Conservation (phyloP, 768 basidiomycete genomes). For the Xerocomellus dryophilus region DNA sequence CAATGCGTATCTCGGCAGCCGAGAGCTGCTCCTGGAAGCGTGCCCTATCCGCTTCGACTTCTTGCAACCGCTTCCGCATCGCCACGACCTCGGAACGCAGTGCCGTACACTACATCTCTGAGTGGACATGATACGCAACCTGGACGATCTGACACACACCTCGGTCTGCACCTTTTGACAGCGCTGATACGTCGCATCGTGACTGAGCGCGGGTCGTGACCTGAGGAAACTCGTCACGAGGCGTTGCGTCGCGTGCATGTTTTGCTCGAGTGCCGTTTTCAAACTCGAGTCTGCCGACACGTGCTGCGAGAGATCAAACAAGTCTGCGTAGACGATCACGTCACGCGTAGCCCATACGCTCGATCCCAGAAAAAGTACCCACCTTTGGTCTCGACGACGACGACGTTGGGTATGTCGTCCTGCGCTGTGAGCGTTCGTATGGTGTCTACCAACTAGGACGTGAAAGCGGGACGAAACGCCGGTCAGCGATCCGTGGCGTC, state of each 20-base stretch:
- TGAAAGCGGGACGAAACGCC: neutral
- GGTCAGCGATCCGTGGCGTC: neutral
- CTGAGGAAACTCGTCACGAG: constrained; percentile 57
- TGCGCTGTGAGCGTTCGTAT: constrained; percentile 57
- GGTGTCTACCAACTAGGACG: constrained; percentile 59
- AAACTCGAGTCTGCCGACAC: constrained; percentile 30
- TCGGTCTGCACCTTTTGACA: constrained; percentile 58
- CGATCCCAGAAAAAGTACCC: neutral
- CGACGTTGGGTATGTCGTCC: constrained; percentile 43
- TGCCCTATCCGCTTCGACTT: constrained; percentile 48
- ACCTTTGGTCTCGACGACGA: constrained; percentile 45
- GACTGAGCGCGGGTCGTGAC: constrained; percentile 31
- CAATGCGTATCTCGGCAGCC: constrained; percentile 57
- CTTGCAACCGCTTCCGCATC: constrained; percentile 47
- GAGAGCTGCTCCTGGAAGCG: constrained; percentile 50
- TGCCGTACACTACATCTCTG: constrained; percentile 46
- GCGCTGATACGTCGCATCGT: constrained; percentile 41
- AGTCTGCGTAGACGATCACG: constrained; percentile 16
- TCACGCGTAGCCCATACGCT: neutral
- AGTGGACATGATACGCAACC: constrained; percentile 4
- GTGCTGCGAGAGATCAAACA: constrained; percentile 34
- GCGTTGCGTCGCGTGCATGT: constrained; percentile 54
- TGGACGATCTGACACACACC: constrained; percentile 38
- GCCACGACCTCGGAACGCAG: constrained; percentile 57
- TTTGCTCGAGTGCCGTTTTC: constrained; percentile 48